These are phyloP conservation scores for Prunus salicina DNA, from an alignment of 306 rosid species.

Conservation along the genomic window DNA sequence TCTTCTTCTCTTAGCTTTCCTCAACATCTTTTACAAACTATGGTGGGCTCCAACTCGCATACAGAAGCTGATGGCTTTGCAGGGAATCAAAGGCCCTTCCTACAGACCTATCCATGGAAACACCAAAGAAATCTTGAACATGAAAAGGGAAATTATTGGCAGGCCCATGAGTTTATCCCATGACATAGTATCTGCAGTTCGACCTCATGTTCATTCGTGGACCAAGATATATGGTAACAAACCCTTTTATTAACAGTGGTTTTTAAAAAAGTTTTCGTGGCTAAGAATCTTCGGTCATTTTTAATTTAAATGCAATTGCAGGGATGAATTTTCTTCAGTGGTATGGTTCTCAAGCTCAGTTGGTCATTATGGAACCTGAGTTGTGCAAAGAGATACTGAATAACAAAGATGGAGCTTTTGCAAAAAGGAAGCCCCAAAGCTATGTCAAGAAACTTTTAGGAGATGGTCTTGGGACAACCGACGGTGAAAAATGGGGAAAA, in stretches of 20 bases:
- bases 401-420: slow-evolving; percentile 9
- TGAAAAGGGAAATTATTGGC: not conserved
- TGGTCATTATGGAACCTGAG: slow-evolving; percentile 28
- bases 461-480: slow-evolving; percentile 13
- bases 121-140: slow-evolving; percentile 16
- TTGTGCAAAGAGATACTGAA: slow-evolving; percentile 31
- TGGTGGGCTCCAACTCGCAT: no score
- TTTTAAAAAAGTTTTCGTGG: not conserved
- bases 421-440: not conserved
- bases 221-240: slow-evolving; percentile 1
- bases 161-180: not conserved
- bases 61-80: no score
- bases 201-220: slow-evolving; percentile 18
- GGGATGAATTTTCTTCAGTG: slow-evolving; percentile 36
- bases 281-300: not conserved
- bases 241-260: not conserved
- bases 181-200: slow-evolving; percentile 2
- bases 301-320: not conserved
- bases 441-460: slow-evolving; percentile 20
- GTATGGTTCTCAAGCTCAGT: slow-evolving; percentile 25
- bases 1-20: not conserved
- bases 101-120: slow-evolving; percentile 20
- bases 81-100: slow-evolving; percentile 14
- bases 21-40: not conserved
- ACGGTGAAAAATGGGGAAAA: not conserved